A percentile compares a stretch with the other conserved stretches of the same genome.
Conservation (phyloP, 768 basidiomycete genomes). For the Imleria badia region DNA sequence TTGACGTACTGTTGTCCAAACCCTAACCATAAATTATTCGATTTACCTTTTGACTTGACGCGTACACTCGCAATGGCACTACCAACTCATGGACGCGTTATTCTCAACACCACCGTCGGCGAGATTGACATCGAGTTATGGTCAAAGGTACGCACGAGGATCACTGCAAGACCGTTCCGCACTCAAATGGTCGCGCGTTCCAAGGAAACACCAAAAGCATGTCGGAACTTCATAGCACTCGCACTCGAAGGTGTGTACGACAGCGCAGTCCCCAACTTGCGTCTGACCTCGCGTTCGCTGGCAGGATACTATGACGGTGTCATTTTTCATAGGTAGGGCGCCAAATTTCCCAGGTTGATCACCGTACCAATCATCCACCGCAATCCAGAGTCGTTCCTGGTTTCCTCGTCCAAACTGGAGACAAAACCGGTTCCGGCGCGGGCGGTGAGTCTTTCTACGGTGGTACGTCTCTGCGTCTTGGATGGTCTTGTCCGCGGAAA, state of each 20-base stretch:
- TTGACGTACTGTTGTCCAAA: not conserved
- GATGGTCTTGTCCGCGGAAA: not conserved
- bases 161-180: not conserved
- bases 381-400: conserved; percentile 72
- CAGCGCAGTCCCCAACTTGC: not conserved
- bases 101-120: conserved; percentile 86
- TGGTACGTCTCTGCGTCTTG: conserved; percentile 42
- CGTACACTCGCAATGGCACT: conserved; percentile 57
- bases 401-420: conserved; percentile 94
- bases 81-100: conserved; percentile 82
- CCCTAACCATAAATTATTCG: conserved; percentile 20
- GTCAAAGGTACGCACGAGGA: conserved; percentile 65
- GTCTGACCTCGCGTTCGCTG: conserved; percentile 5
- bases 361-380: not conserved
- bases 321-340: conserved; percentile 83
- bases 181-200: not conserved
- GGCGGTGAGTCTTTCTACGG: conserved; percentile 97
- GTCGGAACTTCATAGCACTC: conserved; percentile 85
- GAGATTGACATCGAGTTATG: conserved; percentile 90
- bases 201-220: conserved; percentile 92
- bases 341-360: not conserved
- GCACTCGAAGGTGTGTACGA: conserved; percentile 80
- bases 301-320: conserved; percentile 95
- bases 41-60: not conserved
- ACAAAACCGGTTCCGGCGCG: conserved; percentile 84